A percentile compares a stretch with the other conserved stretches of the same genome.
Conservation (phyloP, 2,329 filamentous ascomycete genomes). For the Orbilia blumenaviensis region DNA sequence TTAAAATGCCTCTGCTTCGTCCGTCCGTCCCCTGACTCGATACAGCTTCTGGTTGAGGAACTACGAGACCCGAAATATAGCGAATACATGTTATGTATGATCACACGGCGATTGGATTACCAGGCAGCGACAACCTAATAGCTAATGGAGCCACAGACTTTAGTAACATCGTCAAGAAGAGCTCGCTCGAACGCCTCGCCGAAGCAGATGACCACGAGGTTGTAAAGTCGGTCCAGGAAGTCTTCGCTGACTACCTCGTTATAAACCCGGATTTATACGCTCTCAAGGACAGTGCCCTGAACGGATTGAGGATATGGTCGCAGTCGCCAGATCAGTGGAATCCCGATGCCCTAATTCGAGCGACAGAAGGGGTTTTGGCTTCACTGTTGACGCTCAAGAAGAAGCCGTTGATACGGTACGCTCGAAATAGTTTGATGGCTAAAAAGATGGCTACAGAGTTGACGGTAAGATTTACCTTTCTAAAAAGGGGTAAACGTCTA, state of each 20-base stretch:
- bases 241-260: slow-evolving; percentile 94
- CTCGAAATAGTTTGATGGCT: slow-evolving; percentile 86
- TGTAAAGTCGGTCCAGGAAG: slow-evolving; percentile 90
- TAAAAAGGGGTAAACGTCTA: not conserved
- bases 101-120: not conserved
- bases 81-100: slow-evolving; percentile 84
- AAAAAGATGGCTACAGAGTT: slow-evolving; percentile 95
- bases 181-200: slow-evolving; percentile 87
- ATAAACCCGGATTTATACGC: slow-evolving; percentile 94
- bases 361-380: slow-evolving; percentile 86
- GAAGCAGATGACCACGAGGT: slow-evolving; percentile 98
- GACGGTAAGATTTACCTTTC: slow-evolving; percentile 17
- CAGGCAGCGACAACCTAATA: not conserved
- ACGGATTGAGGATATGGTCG: slow-evolving; percentile 75
- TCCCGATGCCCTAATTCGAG: slow-evolving; percentile 82
- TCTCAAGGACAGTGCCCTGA: slow-evolving; percentile 61
- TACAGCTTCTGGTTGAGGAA: slow-evolving; percentile 94
- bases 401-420: slow-evolving; percentile 91
- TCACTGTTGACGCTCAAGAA: slow-evolving; percentile 91
- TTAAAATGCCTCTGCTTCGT: slow-evolving; percentile 92
- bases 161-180: slow-evolving; percentile 97
- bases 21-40: slow-evolving; percentile 88
- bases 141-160: slow-evolving; percentile 70
- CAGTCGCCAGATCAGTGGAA: slow-evolving; percentile 85
- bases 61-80: slow-evolving; percentile 95